Evolutionary conservation across 345 rosid genomes (phyloP), one percentile per base, ranked within the genome.

Genomic region (Triadica sebifera): DNA sequence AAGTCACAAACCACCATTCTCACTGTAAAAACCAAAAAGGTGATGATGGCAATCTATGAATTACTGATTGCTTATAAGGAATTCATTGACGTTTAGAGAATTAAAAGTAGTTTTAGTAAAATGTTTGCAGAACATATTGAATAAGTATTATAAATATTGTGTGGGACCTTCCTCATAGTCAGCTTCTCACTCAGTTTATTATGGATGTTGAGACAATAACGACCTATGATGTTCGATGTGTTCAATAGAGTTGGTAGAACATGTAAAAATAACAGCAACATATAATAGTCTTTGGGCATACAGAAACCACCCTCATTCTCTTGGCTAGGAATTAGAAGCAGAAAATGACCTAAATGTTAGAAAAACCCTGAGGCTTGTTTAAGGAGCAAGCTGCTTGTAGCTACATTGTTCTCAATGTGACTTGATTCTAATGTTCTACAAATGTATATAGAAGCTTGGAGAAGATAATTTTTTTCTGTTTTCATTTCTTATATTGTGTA

Each of bases 311-410:
- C 12, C 58, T 69, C 47, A 56, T 60, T 74, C 13, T 37, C 53
- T 58, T 37, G 62, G 12, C 62, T 43, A 60, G 20, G 52, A 75
- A 65, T 41, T 29, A 41, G 20, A 41, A 43, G 69, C 52, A 20
- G 29, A 22, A 37, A 41, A 43, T 13, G 5, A 6, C 69, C 17
- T 65, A 9, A 62, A 37, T 62, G 15, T 65, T 20, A 46, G 38
- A 2, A 43, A 16, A 29, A 29, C 34, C 51, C 29, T 0, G 37
- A 45, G 22, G 52, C 37, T 12, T 17, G 25, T 43, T 65, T 20
- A 22, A 97, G 50, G 47, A 17, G 5, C 24, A 65, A 65, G 69
- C 51, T n/a, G 46, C 49, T 4, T n/a, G 7, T 41, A 41, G 51
- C 6, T 65, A 45, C 2, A 19, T 43, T 41, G 19, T 6, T 22